These are phyloP conservation scores for Balakata baccata DNA, from an alignment of 345 rosid genomes.

Conservation along the genomic window DNA sequence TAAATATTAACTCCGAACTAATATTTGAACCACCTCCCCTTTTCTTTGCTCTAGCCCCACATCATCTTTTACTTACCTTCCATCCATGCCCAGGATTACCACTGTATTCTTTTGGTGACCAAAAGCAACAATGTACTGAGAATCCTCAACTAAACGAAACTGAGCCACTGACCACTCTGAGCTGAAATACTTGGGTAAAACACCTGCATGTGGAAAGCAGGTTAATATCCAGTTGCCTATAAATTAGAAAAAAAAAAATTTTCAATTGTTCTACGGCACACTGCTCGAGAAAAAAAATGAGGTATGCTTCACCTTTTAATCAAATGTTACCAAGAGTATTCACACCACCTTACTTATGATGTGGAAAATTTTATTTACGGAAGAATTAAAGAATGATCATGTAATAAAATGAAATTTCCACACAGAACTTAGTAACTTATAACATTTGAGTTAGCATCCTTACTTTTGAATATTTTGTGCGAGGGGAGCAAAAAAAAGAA, in stretches of 20 bases:
- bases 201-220: constrained; percentile 47
- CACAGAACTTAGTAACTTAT: background rate
- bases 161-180: constrained; percentile 98
- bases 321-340: background rate
- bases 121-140: constrained; percentile 78
- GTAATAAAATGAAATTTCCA: background rate
- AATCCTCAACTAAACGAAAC: constrained; percentile 82
- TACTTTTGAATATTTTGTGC: background rate
- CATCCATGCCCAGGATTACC: constrained; percentile 88
- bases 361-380: background rate
- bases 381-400: background rate
- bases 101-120: constrained; percentile 89
- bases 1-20: background rate
- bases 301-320: background rate
- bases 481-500: no score
- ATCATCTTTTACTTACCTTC: constrained; percentile 54
- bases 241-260: background rate
- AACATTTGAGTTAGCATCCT: background rate
- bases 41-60: background rate
- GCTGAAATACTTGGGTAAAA: constrained; percentile 91
- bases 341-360: background rate
- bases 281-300: background rate
- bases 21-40: background rate
- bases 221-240: background rate
- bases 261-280: background rate